A percentile compares a stretch with the other conserved stretches of the same genome.
Evolutionary conservation across 768 basidiomycete genomes (phyloP).

Genomic region (Tremella mesenterica): DNA sequence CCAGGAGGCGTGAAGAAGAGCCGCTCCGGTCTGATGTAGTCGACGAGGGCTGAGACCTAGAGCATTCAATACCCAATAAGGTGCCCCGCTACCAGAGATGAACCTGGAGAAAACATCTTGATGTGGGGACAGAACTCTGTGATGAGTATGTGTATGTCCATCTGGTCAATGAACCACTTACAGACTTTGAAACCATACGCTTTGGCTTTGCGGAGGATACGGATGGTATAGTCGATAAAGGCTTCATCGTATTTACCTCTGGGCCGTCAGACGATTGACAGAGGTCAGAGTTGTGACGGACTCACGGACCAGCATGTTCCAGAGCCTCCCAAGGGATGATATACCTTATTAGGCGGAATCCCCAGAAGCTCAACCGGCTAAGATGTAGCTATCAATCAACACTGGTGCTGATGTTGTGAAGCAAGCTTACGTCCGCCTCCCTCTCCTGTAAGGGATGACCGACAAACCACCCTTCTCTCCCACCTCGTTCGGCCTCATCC

Average conservation of each 20-base stretch:
- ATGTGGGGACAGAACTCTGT: slow-evolving; percentile 90
- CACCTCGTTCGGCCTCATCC: slow-evolving; percentile 59
- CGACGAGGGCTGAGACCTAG: slow-evolving; percentile 71
- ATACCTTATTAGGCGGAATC: slow-evolving; percentile 75
- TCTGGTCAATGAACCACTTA: slow-evolving; percentile 7
- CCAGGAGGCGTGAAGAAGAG: slow-evolving; percentile 22
- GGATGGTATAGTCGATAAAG: slow-evolving; percentile 84
- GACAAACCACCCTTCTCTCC: slow-evolving; percentile 61
- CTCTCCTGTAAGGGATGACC: slow-evolving; percentile 74
- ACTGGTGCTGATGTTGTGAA: background rate
- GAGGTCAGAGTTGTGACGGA: slow-evolving; percentile 23
- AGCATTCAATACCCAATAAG: slow-evolving; percentile 82
- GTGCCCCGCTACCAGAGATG: slow-evolving; percentile 87
- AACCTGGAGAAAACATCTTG: slow-evolving; percentile 97
- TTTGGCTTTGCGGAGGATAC: slow-evolving; percentile 80
- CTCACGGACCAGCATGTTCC: slow-evolving; percentile 92
- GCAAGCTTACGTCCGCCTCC: slow-evolving; percentile 49
- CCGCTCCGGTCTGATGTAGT: slow-evolving; percentile 32
- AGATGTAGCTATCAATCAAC: slow-evolving; percentile 63
- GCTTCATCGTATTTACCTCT: slow-evolving; percentile 84
- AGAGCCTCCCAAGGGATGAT: slow-evolving; percentile 91
- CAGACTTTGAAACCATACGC: slow-evolving; percentile 71
- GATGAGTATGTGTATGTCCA: slow-evolving; percentile 33
- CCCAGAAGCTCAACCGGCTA: slow-evolving; percentile 78
- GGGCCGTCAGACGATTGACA: slow-evolving; percentile 1